Percentiles rank a stretch among this genome's conserved stretches.
These are phyloP conservation scores for Tothia fuscella DNA, from an alignment of 2,329 filamentous ascomycete genomes.

Conservation along the genomic window DNA sequence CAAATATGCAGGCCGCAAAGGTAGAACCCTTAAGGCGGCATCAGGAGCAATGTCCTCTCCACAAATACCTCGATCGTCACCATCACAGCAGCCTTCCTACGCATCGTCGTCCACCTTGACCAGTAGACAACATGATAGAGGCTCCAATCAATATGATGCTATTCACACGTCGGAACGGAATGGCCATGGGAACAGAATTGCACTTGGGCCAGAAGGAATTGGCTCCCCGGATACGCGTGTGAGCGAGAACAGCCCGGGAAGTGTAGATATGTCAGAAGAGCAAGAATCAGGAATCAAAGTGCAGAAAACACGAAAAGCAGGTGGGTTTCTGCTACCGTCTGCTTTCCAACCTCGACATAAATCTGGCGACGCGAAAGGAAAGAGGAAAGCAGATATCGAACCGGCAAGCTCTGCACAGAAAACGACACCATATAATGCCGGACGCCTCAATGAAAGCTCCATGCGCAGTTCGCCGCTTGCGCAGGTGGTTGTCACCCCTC, in stretches of 20 bases:
- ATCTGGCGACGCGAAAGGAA: constrained; percentile 3
- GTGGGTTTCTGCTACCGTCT: constrained; percentile 9
- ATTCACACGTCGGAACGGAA: no score
- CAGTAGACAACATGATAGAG: no score
- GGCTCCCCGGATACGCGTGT: neutral
- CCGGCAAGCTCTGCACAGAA: neutral
- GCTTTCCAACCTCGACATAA: constrained; percentile 2
- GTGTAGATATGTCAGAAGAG: neutral
- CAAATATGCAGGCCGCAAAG: no score
- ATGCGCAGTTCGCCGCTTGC: constrained; percentile 8
- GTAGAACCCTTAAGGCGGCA: no score
- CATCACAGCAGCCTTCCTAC: no score
- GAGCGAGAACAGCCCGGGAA: neutral
- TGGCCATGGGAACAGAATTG: no score
- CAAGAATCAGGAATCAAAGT: constrained; percentile 2
- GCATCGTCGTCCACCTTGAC: no score
- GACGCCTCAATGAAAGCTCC: neutral
- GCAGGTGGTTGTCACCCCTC: constrained; percentile 6
- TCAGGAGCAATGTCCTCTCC: no score
- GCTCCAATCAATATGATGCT: no score
- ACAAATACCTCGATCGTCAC: no score
- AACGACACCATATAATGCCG: neutral
- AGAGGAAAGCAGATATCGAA: neutral
- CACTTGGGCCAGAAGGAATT: no score
- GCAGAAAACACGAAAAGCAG: constrained; percentile 2